Conservation (phyloP, 805 yeast species). For the Spencermartinsiella europaea region DNA sequence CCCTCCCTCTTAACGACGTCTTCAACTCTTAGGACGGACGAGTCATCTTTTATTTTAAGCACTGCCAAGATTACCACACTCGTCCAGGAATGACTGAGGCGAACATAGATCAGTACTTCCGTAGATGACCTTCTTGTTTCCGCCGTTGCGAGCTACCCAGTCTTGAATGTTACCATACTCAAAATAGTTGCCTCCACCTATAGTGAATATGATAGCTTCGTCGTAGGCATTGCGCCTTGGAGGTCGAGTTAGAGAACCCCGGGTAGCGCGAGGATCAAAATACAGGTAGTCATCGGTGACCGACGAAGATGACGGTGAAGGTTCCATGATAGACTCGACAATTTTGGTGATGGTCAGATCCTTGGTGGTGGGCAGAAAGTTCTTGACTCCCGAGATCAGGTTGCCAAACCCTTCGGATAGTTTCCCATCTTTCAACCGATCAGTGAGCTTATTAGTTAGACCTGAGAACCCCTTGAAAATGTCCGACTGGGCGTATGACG, state of each 20-base stretch:
- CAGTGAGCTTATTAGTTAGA: constrained; percentile 62
- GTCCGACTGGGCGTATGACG: constrained; percentile 27
- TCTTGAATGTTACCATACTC: constrained; percentile 94
- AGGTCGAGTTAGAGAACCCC: constrained; percentile 86
- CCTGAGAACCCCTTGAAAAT: constrained; percentile 55
- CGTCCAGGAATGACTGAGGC: constrained; percentile 28
- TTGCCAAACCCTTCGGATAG: constrained; percentile 87
- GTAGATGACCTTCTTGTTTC: constrained; percentile 61
- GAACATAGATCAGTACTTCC: constrained; percentile 71
- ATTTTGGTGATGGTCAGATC: constrained; percentile 84
- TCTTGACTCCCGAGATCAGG: constrained; percentile 80
- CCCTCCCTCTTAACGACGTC: no score
- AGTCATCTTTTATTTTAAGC: no score
- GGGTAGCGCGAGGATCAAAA: constrained; percentile 77
- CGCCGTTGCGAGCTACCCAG: constrained; percentile 50
- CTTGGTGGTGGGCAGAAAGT: constrained; percentile 79
- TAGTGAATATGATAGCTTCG: constrained; percentile 82
- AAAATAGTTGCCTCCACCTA: constrained; percentile 94
- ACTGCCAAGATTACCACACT: constrained; percentile 30
- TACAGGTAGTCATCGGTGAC: constrained; percentile 85
- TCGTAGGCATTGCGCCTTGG: constrained; percentile 79
- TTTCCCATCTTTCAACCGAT: constrained; percentile 73
- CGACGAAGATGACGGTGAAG: constrained; percentile 48
- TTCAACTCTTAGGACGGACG: no score
- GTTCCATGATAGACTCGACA: constrained; percentile 89